These are phyloP conservation scores for Chlamydomonas reinhardtii DNA, from an alignment of 163 green algal genomes.

Conservation along the genomic window DNA sequence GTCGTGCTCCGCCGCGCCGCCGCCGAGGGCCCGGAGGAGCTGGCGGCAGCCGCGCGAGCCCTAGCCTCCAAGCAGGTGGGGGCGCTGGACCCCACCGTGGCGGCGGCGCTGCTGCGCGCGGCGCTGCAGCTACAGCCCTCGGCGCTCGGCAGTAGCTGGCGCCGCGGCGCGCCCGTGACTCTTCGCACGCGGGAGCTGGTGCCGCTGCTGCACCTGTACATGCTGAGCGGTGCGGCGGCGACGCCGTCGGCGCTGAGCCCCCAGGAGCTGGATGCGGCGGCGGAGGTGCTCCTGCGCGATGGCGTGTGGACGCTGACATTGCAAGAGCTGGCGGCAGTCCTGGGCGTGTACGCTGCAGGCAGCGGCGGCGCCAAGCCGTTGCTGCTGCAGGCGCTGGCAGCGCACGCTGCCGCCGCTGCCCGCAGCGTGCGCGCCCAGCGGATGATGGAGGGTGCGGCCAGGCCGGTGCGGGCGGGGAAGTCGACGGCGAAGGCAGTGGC, in stretches of 20 bases:
- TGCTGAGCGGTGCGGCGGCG: no score
- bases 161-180: neutral
- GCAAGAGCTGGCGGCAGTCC: slow-evolving; percentile 6
- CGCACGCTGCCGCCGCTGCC: neutral
- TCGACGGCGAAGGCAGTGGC: neutral
- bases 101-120: neutral
- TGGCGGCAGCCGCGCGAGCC: slow-evolving; percentile 6
- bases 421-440: no score
- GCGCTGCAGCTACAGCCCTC: neutral
- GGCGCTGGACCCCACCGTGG: neutral
- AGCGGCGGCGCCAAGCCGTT: neutral
- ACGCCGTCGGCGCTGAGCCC: neutral
- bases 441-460: neutral
- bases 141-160: neutral
- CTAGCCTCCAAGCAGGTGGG: neutral
- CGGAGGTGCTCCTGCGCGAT: neutral
- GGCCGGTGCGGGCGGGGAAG: neutral
- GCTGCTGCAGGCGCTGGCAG: neutral
- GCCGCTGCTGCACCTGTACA: neutral
- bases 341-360: neutral
- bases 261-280: neutral
- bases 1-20: slow-evolving; percentile 5
- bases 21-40: neutral
- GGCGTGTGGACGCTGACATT: neutral
- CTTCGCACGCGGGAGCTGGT: neutral